phyloP scores from a whole-genome alignment of 805 yeast species.

The Saccharomyces kudriavzevii region DNA sequence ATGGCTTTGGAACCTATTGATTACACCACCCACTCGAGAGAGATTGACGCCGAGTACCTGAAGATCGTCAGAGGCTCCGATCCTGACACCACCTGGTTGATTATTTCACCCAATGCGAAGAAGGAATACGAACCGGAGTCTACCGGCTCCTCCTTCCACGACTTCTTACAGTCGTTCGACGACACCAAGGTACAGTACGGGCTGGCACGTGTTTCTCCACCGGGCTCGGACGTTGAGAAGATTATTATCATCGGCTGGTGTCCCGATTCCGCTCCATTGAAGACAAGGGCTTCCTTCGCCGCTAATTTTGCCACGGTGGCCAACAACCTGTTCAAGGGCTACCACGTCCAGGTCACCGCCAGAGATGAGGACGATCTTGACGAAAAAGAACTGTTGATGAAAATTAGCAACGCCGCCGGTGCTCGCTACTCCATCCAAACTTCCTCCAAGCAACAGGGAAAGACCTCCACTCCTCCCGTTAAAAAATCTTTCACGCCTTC shows the following conservation, averaged over 20 bases:
- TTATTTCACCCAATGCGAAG: constrained; percentile 64
- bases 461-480: constrained; percentile 28
- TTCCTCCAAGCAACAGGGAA: constrained; percentile 30
- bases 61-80: constrained; percentile 68
- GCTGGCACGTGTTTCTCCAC: constrained; percentile 75
- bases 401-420: constrained; percentile 87
- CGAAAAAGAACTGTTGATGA: constrained; percentile 61
- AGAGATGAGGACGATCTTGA: constrained; percentile 86
- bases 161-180: constrained; percentile 71
- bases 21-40: constrained; percentile 60
- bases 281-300: constrained; percentile 67
- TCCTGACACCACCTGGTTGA: constrained; percentile 60
- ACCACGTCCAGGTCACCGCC: constrained; percentile 96
- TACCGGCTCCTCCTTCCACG: constrained; percentile 59
- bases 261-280: constrained; percentile 88
- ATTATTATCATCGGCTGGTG: constrained; percentile 88
- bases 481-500: constrained; percentile 16
- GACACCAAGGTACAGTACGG: constrained; percentile 90
- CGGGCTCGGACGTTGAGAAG: constrained; percentile 86
- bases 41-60: constrained; percentile 67
- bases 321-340: constrained; percentile 56
- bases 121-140: constrained; percentile 36
- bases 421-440: constrained; percentile 77
- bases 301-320: constrained; percentile 70
- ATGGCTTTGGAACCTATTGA: constrained; percentile 43